A percentile compares a stretch with the other conserved stretches of the same genome.
These are phyloP conservation scores for Epicoccum sorghinum DNA, from an alignment of 2,329 filamentous ascomycete genomes.

Conservation along the genomic window DNA sequence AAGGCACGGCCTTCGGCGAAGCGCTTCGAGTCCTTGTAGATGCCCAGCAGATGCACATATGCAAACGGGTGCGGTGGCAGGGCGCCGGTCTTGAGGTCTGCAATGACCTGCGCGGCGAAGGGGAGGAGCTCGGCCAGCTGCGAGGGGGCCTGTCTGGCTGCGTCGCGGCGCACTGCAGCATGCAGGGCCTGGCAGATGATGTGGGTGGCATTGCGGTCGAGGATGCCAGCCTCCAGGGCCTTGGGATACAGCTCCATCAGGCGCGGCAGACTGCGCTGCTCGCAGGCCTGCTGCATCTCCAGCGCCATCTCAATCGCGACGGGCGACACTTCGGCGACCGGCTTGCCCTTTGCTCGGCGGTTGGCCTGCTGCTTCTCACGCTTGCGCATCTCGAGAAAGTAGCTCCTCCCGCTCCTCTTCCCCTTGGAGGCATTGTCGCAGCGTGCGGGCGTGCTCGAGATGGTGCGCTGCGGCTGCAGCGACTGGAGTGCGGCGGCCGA, in stretches of 20 bases:
- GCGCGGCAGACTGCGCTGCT: constrained; percentile 19
- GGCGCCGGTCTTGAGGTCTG: constrained; percentile 46
- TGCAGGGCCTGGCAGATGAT: constrained; percentile 48
- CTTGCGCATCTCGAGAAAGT: constrained; percentile 14
- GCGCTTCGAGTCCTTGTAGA: constrained; percentile 54
- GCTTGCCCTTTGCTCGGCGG: background rate
- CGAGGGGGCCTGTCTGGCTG: constrained; percentile 2
- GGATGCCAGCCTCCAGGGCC: constrained; percentile 17
- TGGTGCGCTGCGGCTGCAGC: background rate
- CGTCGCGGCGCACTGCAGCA: constrained; percentile 34
- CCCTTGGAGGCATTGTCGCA: constrained; percentile 23
- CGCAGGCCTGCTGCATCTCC: constrained; percentile 28
- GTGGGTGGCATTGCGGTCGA: constrained; percentile 33
- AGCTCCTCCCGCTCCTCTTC: constrained; percentile 14
- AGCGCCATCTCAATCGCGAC: constrained; percentile 2
- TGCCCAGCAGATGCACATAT: constrained; percentile 54
- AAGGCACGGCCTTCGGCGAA: constrained; percentile 49
- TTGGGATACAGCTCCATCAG: constrained; percentile 39
- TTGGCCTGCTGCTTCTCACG: constrained; percentile 6
- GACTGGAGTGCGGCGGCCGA: constrained; percentile 13
- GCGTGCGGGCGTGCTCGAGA: constrained; percentile 5
- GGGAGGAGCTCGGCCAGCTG: constrained; percentile 21
- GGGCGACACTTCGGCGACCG: background rate
- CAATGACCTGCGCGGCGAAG: constrained; percentile 56
- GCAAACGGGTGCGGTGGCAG: constrained; percentile 48